Conservation (phyloP, 148 eudicot genomes). For the Drosera capensis region DNA sequence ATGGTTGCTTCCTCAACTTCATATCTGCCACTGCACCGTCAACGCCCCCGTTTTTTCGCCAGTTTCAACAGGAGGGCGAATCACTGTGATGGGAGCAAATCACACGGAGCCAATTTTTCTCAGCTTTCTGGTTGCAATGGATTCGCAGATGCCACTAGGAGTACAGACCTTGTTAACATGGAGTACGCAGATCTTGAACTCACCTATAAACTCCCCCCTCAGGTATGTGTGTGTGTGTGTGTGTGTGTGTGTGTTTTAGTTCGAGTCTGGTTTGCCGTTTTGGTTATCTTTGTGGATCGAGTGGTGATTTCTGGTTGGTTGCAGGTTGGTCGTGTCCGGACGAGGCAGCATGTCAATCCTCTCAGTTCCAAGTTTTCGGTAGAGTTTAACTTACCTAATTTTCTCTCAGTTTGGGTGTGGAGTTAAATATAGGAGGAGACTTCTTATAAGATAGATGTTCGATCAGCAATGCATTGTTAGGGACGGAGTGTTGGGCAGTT, state of each 20-base stretch:
- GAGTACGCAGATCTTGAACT: conserved; percentile 58
- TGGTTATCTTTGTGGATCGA: too few species aligned
- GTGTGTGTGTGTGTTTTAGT: too few species aligned
- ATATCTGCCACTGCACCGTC: too few species aligned
- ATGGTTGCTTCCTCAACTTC: too few species aligned
- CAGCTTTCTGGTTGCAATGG: conserved; percentile 6
- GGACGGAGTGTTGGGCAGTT: too few species aligned
- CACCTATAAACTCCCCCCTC: conserved; percentile 12
- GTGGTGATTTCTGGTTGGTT: conserved; percentile 7
- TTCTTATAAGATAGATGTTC: neutral
- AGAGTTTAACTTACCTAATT: neutral
- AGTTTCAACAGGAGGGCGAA: neutral
- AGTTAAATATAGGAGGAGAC: too few species aligned
- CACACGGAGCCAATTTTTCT: neutral
- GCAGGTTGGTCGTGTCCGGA: conserved; percentile 72
- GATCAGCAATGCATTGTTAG: neutral
- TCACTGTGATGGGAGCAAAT: neutral
- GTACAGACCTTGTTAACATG: conserved; percentile 38
- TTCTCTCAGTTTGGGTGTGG: neutral
- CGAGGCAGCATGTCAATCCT: conserved; percentile 95
- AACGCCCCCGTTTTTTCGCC: too few species aligned
- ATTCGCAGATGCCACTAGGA: conserved; percentile 6
- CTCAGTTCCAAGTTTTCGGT: conserved; percentile 45
- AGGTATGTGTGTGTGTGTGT: too few species aligned
- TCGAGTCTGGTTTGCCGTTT: too few species aligned